Evolutionary conservation across 2,329 filamentous ascomycete genomes (phyloP).

Genomic region (Ceratocystis cacaofunesta): DNA sequence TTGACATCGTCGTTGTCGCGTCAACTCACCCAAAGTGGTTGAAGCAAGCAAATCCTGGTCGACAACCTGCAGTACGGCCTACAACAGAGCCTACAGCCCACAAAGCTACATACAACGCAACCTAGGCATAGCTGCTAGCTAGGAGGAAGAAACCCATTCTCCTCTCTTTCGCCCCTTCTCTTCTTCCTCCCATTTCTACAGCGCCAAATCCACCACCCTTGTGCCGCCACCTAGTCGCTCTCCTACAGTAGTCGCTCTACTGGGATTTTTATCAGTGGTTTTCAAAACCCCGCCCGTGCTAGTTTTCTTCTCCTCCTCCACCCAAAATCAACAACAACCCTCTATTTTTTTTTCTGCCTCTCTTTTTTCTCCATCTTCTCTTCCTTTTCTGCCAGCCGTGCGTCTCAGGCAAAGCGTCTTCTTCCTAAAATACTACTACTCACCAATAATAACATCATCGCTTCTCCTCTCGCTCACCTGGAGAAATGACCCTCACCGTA

Average conservation of each 20-base stretch:
- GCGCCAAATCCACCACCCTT: conserved; percentile 2
- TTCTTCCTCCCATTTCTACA: conserved; percentile 3
- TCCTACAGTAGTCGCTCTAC: not conserved
- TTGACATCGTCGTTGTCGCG: too few species aligned
- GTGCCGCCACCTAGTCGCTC: not conserved
- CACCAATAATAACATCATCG: conserved; percentile 4
- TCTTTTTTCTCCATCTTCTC: conserved; percentile 18
- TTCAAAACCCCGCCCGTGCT: conserved; percentile 17
- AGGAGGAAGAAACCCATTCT: too few species aligned
- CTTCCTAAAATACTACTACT: conserved; percentile 7
- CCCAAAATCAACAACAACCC: conserved; percentile 16
- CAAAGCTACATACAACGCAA: too few species aligned
- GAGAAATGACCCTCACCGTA: conserved; percentile 54
- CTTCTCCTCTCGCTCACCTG: conserved; percentile 20
- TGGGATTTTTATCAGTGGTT: conserved; percentile 12
- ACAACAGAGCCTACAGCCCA: too few species aligned
- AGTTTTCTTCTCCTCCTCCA: conserved; percentile 17
- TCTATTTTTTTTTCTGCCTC: conserved; percentile 12
- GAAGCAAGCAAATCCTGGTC: too few species aligned
- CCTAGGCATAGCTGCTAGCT: too few species aligned
- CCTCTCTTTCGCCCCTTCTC: not conserved
- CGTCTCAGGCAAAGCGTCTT: conserved; percentile 11
- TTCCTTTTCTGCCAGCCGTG: conserved; percentile 16
- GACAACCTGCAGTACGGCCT: too few species aligned
- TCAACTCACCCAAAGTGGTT: too few species aligned